Conservation (phyloP, 192 early-diverging fungal genomes). For the Dissophora globulifera region DNA sequence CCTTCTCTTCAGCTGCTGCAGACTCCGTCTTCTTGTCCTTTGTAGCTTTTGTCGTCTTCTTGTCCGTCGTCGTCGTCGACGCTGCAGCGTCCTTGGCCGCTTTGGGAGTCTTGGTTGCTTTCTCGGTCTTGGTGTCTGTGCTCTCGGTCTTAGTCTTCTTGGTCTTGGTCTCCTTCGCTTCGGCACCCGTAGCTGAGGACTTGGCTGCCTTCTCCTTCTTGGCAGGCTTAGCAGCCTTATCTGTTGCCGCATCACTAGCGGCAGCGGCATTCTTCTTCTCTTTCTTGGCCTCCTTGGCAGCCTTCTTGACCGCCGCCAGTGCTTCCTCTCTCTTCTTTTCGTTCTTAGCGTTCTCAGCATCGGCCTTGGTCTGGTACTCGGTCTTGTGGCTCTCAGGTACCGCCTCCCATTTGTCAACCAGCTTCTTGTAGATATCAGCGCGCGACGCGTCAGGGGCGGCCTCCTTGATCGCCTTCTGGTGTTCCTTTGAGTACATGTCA, state of each 20-base stretch:
- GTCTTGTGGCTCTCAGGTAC: slow-evolving; percentile 21
- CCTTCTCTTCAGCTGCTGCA: slow-evolving; percentile 13
- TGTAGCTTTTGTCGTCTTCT: slow-evolving; percentile 9
- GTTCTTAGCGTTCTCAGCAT: slow-evolving; percentile 32
- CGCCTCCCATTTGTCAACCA: slow-evolving; percentile 50
- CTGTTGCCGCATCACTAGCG: neutral
- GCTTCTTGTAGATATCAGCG: slow-evolving; percentile 40
- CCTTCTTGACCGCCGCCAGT: slow-evolving; percentile 31
- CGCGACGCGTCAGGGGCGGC: slow-evolving; percentile 41
- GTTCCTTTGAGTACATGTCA: slow-evolving; percentile 48
- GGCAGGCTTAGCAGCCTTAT: neutral
- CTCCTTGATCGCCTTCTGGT: slow-evolving; percentile 42
- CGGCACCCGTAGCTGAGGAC: neutral
- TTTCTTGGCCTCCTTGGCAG: slow-evolving; percentile 22
- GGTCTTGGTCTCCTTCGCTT: slow-evolving; percentile 7
- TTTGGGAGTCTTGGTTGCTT: slow-evolving; percentile 2
- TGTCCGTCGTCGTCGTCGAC: neutral
- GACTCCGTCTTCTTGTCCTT: slow-evolving; percentile 18
- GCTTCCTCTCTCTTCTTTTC: slow-evolving; percentile 32
- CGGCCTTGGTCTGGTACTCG: slow-evolving; percentile 36
- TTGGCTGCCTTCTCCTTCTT: slow-evolving; percentile 12
- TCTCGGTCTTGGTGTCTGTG: too few relatives aligned
- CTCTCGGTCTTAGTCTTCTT: slow-evolving; percentile 6
- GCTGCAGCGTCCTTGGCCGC: neutral
- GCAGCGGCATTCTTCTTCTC: slow-evolving; percentile 6